Conservation (phyloP, 305 asterid genomes). For the Fraxinus floribunda region DNA sequence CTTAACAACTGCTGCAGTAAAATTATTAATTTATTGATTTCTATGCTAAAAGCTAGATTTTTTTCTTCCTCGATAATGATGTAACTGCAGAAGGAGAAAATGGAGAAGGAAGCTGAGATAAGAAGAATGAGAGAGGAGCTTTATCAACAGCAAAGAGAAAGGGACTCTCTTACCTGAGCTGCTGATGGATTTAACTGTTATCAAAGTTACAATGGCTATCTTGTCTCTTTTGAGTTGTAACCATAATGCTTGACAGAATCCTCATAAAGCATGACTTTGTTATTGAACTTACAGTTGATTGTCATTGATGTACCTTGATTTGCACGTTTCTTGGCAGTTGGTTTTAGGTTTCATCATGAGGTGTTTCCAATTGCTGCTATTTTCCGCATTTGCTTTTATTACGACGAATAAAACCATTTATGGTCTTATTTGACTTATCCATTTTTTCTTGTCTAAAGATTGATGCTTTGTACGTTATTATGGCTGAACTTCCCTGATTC, state of each 20-base stretch:
- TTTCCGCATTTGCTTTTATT: slow-evolving; percentile 14
- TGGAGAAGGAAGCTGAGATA: slow-evolving; percentile 67
- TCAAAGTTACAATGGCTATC: slow-evolving; percentile 17
- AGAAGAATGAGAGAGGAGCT: slow-evolving; percentile 62
- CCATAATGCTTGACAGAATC: slow-evolving; percentile 8
- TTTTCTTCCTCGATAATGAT: slow-evolving; percentile 18
- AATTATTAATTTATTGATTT: neutral
- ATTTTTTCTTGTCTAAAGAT: neutral
- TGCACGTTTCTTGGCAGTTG: slow-evolving; percentile 18
- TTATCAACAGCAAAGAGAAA: slow-evolving; percentile 52
- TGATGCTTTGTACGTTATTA: neutral
- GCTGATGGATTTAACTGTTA: slow-evolving; percentile 16
- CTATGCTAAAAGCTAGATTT: neutral
- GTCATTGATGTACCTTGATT: slow-evolving; percentile 19
- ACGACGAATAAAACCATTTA: slow-evolving; percentile 19
- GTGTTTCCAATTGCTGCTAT: slow-evolving; percentile 7
- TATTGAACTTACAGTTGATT: slow-evolving; percentile 17
- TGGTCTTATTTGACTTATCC: neutral
- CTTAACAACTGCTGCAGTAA: neutral
- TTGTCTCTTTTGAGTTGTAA: slow-evolving; percentile 22
- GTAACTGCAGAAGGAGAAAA: slow-evolving; percentile 58
- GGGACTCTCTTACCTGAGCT: slow-evolving; percentile 58
- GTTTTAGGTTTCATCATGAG: slow-evolving; percentile 21
- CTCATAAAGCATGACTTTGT: slow-evolving; percentile 17
- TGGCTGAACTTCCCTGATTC: neutral